phyloP scores from a whole-genome alignment of 192 early-diverging fungal species.

The Entomortierella chlamydospora region DNA sequence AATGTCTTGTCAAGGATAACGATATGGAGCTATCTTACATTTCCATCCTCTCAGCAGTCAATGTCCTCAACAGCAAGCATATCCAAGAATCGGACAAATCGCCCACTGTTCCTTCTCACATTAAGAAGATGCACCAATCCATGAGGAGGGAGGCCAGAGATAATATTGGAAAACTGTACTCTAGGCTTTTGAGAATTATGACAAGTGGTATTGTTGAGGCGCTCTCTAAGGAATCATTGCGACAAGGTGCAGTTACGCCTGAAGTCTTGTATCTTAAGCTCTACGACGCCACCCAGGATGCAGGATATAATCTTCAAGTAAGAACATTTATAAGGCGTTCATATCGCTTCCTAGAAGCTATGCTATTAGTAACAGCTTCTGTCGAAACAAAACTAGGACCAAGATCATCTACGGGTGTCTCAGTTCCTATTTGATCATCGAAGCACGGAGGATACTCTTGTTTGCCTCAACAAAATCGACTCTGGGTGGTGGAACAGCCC shows the following conservation, averaged over 20 bases:
- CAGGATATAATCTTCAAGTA: conserved; percentile 23
- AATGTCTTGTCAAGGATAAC: conserved; percentile 22
- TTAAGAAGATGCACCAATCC: not conserved
- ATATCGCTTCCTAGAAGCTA: not conserved
- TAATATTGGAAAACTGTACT: not conserved
- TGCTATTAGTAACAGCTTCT: no score
- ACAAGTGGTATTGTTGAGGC: not conserved
- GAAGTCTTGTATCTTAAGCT: conserved; percentile 21
- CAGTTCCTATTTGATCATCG: conserved; percentile 20
- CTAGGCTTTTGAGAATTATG: conserved; percentile 20
- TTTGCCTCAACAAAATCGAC: conserved; percentile 15
- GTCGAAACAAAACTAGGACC: conserved; percentile 3
- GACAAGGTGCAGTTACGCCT: conserved; percentile 4
- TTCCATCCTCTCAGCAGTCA: conserved; percentile 26
- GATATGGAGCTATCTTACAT: conserved; percentile 37
- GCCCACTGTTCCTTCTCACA: not conserved
- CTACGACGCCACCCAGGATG: conserved; percentile 10
- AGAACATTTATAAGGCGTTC: not conserved
- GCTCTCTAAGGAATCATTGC: conserved; percentile 10
- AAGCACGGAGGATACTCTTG: conserved; percentile 3
- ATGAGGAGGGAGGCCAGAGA: not conserved
- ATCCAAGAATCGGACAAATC: not conserved
- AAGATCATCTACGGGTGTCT: conserved; percentile 16
- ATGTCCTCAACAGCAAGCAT: conserved; percentile 6
- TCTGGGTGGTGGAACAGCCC: not conserved